phyloP scores from a whole-genome alignment of 768 basidiomycete species.

The Obba rivulosa region DNA sequence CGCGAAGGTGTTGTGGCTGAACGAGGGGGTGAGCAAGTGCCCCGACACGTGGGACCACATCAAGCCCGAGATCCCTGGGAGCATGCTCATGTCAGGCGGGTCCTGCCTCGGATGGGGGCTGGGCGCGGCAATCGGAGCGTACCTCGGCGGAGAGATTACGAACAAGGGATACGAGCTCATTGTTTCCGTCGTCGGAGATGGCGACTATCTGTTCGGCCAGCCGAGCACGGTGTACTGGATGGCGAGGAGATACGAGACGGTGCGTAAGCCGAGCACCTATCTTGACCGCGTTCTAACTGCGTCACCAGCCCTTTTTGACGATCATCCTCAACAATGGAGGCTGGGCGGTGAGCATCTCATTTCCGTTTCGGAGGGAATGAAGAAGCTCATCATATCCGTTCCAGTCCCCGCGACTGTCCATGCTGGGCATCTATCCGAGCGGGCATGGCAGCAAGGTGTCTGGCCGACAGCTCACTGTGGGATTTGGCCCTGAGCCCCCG shows the following conservation, averaged over 20 bases:
- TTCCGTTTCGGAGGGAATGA: not conserved
- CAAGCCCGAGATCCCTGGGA: slow-evolving; percentile 44
- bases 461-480: slow-evolving; percentile 50
- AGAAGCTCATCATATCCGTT: not conserved
- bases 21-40: slow-evolving; percentile 60
- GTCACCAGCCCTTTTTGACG: slow-evolving; percentile 43
- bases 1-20: slow-evolving; percentile 41
- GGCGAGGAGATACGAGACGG: slow-evolving; percentile 61
- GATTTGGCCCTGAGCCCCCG: slow-evolving; percentile 58
- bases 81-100: slow-evolving; percentile 52
- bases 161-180: slow-evolving; percentile 45
- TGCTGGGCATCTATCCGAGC: slow-evolving; percentile 58
- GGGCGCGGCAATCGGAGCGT: slow-evolving; percentile 58
- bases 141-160: slow-evolving; percentile 34
- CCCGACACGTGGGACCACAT: slow-evolving; percentile 53
- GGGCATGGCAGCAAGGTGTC: slow-evolving; percentile 42
- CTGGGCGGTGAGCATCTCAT: slow-evolving; percentile 43
- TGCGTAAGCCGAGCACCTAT: slow-evolving; percentile 24
- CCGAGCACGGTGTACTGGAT: slow-evolving; percentile 71
- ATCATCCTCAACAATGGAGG: slow-evolving; percentile 70
- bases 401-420: slow-evolving; percentile 56
- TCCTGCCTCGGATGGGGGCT: slow-evolving; percentile 66
- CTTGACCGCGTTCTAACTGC: not conserved
- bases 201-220: slow-evolving; percentile 61
- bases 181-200: slow-evolving; percentile 61